phyloP scores from a whole-genome alignment of 2,329 filamentous ascomycete species.

The Diaporthe sp. region DNA sequence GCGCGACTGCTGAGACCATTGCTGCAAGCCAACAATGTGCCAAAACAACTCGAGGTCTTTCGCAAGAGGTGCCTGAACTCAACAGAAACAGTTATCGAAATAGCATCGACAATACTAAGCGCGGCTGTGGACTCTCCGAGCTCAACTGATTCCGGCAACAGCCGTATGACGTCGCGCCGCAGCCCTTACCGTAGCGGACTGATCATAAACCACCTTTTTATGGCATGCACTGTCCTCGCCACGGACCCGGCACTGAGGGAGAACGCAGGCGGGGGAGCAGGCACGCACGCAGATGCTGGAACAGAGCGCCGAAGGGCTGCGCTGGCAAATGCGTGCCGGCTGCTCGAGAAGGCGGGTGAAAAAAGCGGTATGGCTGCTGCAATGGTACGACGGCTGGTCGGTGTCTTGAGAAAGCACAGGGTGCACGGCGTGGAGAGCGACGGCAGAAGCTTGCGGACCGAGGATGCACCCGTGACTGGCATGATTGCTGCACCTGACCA shows the following conservation, averaged over 20 bases:
- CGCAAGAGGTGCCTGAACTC: conserved; percentile 35
- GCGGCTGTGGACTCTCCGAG: conserved; percentile 28
- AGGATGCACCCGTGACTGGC: not conserved
- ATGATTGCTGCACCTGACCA: not conserved
- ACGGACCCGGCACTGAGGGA: conserved; percentile 38
- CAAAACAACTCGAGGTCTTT: conserved; percentile 29
- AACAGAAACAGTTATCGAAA: conserved; percentile 35
- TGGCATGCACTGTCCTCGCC: conserved; percentile 42
- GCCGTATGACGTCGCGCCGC: not conserved
- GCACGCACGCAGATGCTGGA: conserved; percentile 15
- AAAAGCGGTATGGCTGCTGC: conserved; percentile 40
- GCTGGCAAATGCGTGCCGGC: conserved; percentile 41
- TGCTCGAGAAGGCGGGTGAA: conserved; percentile 42
- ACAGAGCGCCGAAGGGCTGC: conserved; percentile 36
- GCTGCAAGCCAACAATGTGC: conserved; percentile 32
- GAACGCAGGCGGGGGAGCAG: not conserved
- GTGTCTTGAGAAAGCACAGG: conserved; percentile 37
- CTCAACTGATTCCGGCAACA: not conserved
- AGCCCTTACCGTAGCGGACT: conserved; percentile 35
- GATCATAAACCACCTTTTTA: conserved; percentile 39
- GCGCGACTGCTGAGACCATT: conserved; percentile 37
- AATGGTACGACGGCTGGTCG: conserved; percentile 41
- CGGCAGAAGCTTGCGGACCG: not conserved
- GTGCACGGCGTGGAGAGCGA: conserved; percentile 34
- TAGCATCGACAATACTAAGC: conserved; percentile 31